Evolutionary conservation across 2,329 filamentous ascomycete species (phyloP), one percentile per base, ranked within the genome.

Genomic region (Dothideomycetes sp.): DNA sequence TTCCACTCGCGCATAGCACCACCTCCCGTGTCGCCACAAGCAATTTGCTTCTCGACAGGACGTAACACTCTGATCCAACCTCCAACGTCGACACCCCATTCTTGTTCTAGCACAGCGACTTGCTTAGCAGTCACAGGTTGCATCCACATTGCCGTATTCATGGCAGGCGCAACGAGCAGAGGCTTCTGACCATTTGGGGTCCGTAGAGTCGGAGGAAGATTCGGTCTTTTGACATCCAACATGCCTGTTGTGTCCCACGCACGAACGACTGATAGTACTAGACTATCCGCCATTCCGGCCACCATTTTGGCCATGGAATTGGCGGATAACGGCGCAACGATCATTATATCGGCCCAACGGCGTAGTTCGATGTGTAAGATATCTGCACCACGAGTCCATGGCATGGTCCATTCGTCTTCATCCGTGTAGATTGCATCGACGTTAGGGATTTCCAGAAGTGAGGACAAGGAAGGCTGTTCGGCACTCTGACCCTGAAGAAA

Each of bases 351-450:
- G 1, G 86, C 85, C 88, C 83, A 83, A 47, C 82, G 71, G 20
- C 88, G 70, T 41, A 95, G 65, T 60, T 94, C 85, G 51, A 98
- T 96, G 56, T 98, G 91, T 42, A 96, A 64, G 33, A 98, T 94
- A 3, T 71, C 70, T n/a, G 75, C 75, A 3, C 82, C 84, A 2
- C 88, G 73, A 16, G 70, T 74, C 89, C 89, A 96, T 0, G 84
- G 77, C 30, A 70, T 67, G 10, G 69, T 66, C 87, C 88, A 95
- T 61, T 96, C 91, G 49, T 88, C 84, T n/a, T 76, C 74, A 56
- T 96, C 86, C 7, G 72, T 68, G 61, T 94, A 88, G 33, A 95
- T 71, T 15, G 71, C 84, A 30, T 93, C 86, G 5, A 96, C 83
- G 48, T 82, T 80, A 3, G 78, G 75, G 4, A 84, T 62, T 3